Evolutionary conservation across 2,329 filamentous ascomycete genomes (phyloP).

Genomic region (Neurospora sp.): DNA sequence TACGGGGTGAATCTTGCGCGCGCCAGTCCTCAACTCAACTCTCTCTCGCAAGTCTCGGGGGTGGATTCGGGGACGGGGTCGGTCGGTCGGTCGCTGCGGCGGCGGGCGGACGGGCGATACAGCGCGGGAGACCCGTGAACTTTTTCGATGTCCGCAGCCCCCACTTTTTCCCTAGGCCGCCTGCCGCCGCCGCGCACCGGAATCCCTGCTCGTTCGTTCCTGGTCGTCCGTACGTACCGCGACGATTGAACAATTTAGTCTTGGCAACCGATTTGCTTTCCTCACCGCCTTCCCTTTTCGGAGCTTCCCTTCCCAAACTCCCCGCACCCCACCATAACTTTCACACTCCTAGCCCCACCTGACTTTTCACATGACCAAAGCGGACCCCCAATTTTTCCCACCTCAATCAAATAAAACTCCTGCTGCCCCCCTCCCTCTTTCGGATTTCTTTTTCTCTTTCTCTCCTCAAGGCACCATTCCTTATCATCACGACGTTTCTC

Average conservation of each 20-base stretch:
- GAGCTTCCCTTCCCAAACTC: slow-evolving; percentile 1
- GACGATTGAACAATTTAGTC: slow-evolving; percentile 11
- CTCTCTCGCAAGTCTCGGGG: slow-evolving; percentile 1
- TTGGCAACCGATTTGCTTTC: background rate
- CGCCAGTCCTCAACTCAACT: background rate
- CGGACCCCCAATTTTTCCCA: too few species aligned
- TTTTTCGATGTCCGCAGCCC: slow-evolving; percentile 18
- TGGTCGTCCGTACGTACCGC: slow-evolving; percentile 18
- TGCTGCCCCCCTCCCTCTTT: background rate
- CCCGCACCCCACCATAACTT: slow-evolving; percentile 5
- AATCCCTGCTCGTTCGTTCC: background rate
- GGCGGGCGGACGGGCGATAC: background rate
- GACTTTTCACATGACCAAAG: background rate
- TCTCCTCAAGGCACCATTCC: slow-evolving; percentile 63
- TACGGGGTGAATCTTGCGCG: background rate
- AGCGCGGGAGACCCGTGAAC: slow-evolving; percentile 14
- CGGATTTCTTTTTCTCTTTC: slow-evolving; percentile 21
- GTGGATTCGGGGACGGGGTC: slow-evolving; percentile 3
- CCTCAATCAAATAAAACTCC: too few species aligned
- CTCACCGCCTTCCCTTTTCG: slow-evolving; percentile 13
- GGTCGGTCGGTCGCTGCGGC: background rate
- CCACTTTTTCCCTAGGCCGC: background rate
- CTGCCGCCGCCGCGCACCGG: background rate
- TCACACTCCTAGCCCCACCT: background rate
- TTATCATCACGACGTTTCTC: slow-evolving; percentile 85